Evolutionary conservation across 345 rosid species (phyloP), one percentile per base, ranked within the genome.

Genomic region (Arabidopsis arenosa): DNA sequence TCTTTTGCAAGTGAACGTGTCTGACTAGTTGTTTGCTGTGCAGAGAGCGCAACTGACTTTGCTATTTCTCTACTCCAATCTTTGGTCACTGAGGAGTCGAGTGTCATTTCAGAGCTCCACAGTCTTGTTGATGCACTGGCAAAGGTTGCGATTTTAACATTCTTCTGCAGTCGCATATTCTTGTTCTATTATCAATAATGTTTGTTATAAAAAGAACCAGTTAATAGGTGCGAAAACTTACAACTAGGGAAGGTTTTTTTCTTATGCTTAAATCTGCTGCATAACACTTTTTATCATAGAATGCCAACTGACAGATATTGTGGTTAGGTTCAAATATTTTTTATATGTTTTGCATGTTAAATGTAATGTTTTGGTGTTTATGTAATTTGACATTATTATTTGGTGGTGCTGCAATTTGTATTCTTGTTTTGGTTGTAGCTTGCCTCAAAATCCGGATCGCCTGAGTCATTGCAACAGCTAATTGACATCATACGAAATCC

Each of bases 41-140:
- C 96, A 95, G 99, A 89, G 79, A 84, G 84, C 54, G 99, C 98
- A 15, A 90, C 87, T 1, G 99, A 95, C 49, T 95, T 95, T 74
- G 80, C 90, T 13, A 70, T 90, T 63, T 89, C 97, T 7, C 96
- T 95, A 72, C 87, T 95, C 61, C 91, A 95, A 86, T 83, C 90
- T 71, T 76, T 95, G 85, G 84, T 87, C 48, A 68, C 81, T 74
- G 98, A 90, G 76, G 93, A 95, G 76, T 84, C 92, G n/a, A 86
- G 87, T 74, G 97, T 89, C 82, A 84, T 95, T 73, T 90, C 99
- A 52, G 99, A 95, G 76, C 94, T 95, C 75, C 91, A 88, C 75
- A 92, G 86, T 82, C 86, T 95, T 81, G 96, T 95, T 68, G 98
- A 95, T 87, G 96, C 88, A 5, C 66, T 95, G 84, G 86, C 90